These are phyloP conservation scores for Wallacemonas collosoma DNA, from an alignment of 208 protist genomes.

Conservation along the genomic window DNA sequence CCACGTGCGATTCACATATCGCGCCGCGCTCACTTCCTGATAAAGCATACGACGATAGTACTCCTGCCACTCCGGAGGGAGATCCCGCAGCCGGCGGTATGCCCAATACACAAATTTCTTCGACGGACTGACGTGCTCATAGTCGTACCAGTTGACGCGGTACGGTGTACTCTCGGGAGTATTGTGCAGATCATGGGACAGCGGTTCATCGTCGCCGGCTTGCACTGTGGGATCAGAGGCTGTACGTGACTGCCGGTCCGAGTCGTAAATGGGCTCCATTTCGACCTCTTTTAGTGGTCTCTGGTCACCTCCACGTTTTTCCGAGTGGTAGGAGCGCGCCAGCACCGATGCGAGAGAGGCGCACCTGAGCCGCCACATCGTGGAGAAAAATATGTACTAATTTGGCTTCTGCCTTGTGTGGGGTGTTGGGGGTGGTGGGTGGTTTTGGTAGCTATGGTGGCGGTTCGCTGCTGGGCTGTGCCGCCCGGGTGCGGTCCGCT, in stretches of 20 bases:
- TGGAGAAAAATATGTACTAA: neutral
- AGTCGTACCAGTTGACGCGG: conserved; percentile 78
- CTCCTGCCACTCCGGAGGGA: conserved; percentile 82
- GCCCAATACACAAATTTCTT: conserved; percentile 89
- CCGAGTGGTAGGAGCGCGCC: neutral
- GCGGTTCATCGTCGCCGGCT: conserved; percentile 38
- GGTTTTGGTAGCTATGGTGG: neutral
- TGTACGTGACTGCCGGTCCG: neutral
- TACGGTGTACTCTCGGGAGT: conserved; percentile 59
- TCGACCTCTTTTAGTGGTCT: conserved; percentile 10
- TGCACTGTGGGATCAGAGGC: neutral
- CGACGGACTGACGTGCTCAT: conserved; percentile 61
- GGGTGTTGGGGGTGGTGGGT: neutral
- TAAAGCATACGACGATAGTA: conserved; percentile 89
- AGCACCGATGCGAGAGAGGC: neutral
- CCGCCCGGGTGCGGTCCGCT: too few relatives aligned
- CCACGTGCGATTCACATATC: conserved; percentile 88
- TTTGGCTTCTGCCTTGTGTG: neutral
- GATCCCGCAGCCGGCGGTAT: conserved; percentile 69
- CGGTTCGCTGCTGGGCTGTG: neutral
- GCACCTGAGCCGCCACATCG: neutral
- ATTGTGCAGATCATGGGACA: conserved; percentile 64
- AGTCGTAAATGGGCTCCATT: conserved; percentile 23
- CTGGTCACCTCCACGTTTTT: neutral
- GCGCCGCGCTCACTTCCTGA: conserved; percentile 72